phyloP scores from a whole-genome alignment of 2,329 filamentous ascomycete species.

The Neoarthrinium moseri region DNA sequence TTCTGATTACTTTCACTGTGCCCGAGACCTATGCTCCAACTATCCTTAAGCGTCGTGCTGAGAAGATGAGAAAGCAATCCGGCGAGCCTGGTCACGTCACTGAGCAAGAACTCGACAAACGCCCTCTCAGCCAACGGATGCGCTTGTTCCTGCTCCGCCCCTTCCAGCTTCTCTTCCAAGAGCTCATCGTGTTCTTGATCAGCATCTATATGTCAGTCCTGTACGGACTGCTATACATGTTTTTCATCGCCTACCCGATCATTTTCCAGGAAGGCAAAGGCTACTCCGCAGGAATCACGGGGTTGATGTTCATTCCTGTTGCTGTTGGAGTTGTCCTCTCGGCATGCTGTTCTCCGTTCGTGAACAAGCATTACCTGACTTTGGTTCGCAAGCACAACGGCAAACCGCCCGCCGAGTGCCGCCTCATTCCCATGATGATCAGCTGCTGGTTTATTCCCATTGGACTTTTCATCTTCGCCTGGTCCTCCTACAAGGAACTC shows the following conservation, averaged over 20 bases:
- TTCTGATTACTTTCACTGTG: conserved; percentile 82
- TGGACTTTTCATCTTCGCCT: conserved; percentile 58
- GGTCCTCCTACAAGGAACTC: conserved; percentile 62
- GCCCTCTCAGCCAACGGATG: conserved; percentile 67
- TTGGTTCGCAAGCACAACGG: conserved; percentile 25
- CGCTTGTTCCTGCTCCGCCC: conserved; percentile 76
- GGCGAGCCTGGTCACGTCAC: conserved; percentile 70
- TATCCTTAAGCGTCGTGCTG: conserved; percentile 69
- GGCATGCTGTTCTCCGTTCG: conserved; percentile 64
- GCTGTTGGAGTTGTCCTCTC: conserved; percentile 72
- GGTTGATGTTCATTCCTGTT: conserved; percentile 84
- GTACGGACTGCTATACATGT: conserved; percentile 74
- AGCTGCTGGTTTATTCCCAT: conserved; percentile 70
- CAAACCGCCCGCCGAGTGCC: conserved; percentile 69
- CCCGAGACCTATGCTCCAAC: conserved; percentile 86
- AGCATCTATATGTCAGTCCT: conserved; percentile 83
- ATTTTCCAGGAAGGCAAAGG: conserved; percentile 80
- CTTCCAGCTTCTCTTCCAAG: conserved; percentile 80
- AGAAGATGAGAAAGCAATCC: conserved; percentile 68
- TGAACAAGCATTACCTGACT: conserved; percentile 78
- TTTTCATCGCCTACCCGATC: conserved; percentile 68
- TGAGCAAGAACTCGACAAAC: conserved; percentile 74
- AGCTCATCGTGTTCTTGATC: conserved; percentile 83
- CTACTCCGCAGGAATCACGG: conserved; percentile 70
- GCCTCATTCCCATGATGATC: conserved; percentile 80